Conservation (phyloP, 1,284 basidiomycete genomes). For the Cystobasidium slooffiae region DNA sequence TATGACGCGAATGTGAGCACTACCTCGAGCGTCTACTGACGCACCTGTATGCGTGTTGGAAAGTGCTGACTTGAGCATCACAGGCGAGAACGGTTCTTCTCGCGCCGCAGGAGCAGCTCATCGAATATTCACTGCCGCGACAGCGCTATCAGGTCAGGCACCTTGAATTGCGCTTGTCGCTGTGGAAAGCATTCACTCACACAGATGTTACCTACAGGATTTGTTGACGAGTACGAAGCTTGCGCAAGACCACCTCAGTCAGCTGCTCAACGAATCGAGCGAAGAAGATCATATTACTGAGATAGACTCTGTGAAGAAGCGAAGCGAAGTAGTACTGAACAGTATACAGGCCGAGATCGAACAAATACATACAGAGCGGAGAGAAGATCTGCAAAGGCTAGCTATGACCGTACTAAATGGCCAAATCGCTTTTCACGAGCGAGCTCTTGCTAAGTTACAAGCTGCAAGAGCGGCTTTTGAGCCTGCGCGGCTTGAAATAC, state of each 20-base stretch:
- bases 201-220: neutral
- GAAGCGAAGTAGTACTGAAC: slow-evolving; percentile 83
- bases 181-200: neutral
- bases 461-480: slow-evolving; percentile 45
- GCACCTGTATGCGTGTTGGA: neutral
- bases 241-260: slow-evolving; percentile 65
- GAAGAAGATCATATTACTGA: slow-evolving; percentile 53
- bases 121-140: slow-evolving; percentile 72
- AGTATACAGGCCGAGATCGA: slow-evolving; percentile 86
- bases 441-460: slow-evolving; percentile 44
- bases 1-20: slow-evolving; percentile 73
- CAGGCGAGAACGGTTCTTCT: slow-evolving; percentile 74
- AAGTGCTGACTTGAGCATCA: neutral
- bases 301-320: slow-evolving; percentile 63
- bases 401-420: slow-evolving; percentile 35
- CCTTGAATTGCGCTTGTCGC: neutral
- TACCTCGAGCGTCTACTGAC: neutral
- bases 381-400: slow-evolving; percentile 46
- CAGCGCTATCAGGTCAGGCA: slow-evolving; percentile 70
- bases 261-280: slow-evolving; percentile 68
- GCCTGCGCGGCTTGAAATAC: slow-evolving; percentile 16
- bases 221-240: neutral
- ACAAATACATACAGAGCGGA: slow-evolving; percentile 54
- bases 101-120: slow-evolving; percentile 73
- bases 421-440: slow-evolving; percentile 39